These are phyloP conservation scores for Hypoxylon sp. DNA, from an alignment of 2,329 filamentous ascomycete genomes.

Conservation along the genomic window DNA sequence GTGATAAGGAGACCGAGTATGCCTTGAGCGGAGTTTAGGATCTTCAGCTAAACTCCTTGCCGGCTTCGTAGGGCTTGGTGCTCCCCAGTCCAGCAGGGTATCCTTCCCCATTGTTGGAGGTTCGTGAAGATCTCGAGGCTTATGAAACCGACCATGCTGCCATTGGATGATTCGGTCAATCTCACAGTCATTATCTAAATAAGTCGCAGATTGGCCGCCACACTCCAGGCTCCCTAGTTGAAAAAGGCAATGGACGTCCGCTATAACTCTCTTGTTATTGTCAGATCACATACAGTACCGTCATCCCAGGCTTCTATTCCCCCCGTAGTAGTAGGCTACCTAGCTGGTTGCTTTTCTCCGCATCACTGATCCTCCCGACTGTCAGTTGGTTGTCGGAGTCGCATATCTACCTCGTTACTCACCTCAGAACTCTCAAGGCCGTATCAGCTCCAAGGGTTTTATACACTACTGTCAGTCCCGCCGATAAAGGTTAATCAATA, in stretches of 20 bases:
- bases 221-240: slow-evolving; percentile 9
- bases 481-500: slow-evolving; percentile 9
- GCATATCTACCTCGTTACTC: slow-evolving; percentile 20
- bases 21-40: slow-evolving; percentile 18
- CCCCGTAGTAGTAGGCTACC: background rate
- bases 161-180: slow-evolving; percentile 19
- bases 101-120: slow-evolving; percentile 33
- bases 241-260: slow-evolving; percentile 16
- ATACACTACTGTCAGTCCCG: background rate
- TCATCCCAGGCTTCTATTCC: background rate
- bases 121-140: slow-evolving; percentile 33
- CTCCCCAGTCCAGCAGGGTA: slow-evolving; percentile 7
- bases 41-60: slow-evolving; percentile 30
- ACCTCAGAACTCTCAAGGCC: background rate
- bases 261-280: slow-evolving; percentile 9
- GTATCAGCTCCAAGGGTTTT: background rate
- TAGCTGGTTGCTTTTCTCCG: background rate
- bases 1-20: background rate
- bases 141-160: slow-evolving; percentile 28
- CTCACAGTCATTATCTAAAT: background rate
- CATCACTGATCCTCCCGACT: slow-evolving; percentile 10
- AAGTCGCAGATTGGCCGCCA: background rate
- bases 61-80: slow-evolving; percentile 32
- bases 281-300: slow-evolving; percentile 18
- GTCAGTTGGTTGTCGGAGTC: slow-evolving; percentile 6